Evolutionary conservation across 1,139 yeast species (phyloP).

Genomic region (Hyphopichia fennica): DNA sequence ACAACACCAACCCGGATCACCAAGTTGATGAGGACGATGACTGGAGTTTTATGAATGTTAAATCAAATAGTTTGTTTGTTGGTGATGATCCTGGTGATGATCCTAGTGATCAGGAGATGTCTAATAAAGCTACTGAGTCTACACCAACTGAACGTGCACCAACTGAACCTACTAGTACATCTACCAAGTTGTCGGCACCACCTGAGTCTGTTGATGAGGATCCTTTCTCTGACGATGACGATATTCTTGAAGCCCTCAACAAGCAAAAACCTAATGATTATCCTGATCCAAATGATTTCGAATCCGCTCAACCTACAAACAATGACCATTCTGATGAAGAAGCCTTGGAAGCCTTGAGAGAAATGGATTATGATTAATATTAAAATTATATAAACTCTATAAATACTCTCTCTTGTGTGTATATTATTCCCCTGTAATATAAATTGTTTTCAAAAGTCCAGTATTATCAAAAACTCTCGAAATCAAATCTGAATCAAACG

Average conservation of each 20-base stretch:
- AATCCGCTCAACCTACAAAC: slow-evolving; percentile 6
- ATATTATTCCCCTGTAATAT: slow-evolving; percentile 21
- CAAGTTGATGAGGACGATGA: slow-evolving; percentile 26
- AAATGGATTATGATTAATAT: slow-evolving; percentile 18
- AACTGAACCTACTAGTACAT: neutral
- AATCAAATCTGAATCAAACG: slow-evolving; percentile 41
- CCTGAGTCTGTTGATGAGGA: slow-evolving; percentile 12
- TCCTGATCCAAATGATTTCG: slow-evolving; percentile 9
- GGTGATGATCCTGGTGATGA: slow-evolving; percentile 30
- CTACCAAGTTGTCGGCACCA: too few species aligned
- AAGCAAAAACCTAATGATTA: slow-evolving; percentile 5
- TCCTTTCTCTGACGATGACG: slow-evolving; percentile 21
- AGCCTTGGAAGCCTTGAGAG: slow-evolving; percentile 41
- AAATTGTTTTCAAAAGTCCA: slow-evolving; percentile 40
- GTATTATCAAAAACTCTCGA: slow-evolving; percentile 47
- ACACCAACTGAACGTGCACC: neutral
- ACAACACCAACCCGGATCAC: too few species aligned
- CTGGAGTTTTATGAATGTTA: slow-evolving; percentile 32
- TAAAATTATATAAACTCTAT: neutral
- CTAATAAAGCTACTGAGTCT: neutral
- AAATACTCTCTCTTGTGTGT: too few species aligned
- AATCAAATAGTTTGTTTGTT: slow-evolving; percentile 26
- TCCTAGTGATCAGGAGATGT: slow-evolving; percentile 20
- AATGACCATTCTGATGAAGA: slow-evolving; percentile 26
- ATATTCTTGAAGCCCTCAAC: neutral